These are phyloP conservation scores for Podila verticillata DNA, from an alignment of 192 early-diverging fungal species.

Conservation along the genomic window DNA sequence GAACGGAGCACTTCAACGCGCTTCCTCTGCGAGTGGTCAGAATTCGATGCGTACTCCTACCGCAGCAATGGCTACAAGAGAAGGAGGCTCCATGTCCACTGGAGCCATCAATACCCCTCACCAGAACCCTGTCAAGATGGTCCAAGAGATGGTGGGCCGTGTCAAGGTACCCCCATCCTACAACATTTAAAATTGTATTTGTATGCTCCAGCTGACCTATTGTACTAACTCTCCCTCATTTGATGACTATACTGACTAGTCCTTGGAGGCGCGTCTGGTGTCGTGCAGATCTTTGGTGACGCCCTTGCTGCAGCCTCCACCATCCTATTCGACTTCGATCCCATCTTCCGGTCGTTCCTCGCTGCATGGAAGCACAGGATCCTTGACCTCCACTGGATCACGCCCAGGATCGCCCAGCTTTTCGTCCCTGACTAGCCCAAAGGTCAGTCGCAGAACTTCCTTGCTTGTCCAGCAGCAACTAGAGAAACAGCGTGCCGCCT, in stretches of 20 bases:
- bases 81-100: not conserved
- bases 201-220: too few species aligned
- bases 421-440: slow-evolving; percentile 15
- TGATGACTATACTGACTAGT: slow-evolving; percentile 29
- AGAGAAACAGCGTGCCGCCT: slow-evolving; percentile 10
- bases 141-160: slow-evolving; percentile 81
- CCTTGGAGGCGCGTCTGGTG: slow-evolving; percentile 76
- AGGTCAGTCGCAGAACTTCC: slow-evolving; percentile 31
- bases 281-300: slow-evolving; percentile 81
- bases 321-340: slow-evolving; percentile 54
- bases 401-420: slow-evolving; percentile 23
- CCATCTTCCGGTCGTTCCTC: slow-evolving; percentile 32
- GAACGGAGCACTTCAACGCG: slow-evolving; percentile 1
- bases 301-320: slow-evolving; percentile 70
- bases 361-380: not conserved
- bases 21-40: not conserved
- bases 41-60: slow-evolving; percentile 1
- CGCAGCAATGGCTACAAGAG: not conserved
- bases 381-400: slow-evolving; percentile 2
- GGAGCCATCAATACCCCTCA: slow-evolving; percentile 14
- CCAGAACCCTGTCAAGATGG: slow-evolving; percentile 71
- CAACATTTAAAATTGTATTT: not conserved
- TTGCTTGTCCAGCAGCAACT: slow-evolving; percentile 38
- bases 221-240: too few species aligned
- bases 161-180: slow-evolving; percentile 65